Conservation (phyloP, 139 green algal genomes). For the Tetraselmis chui region DNA sequence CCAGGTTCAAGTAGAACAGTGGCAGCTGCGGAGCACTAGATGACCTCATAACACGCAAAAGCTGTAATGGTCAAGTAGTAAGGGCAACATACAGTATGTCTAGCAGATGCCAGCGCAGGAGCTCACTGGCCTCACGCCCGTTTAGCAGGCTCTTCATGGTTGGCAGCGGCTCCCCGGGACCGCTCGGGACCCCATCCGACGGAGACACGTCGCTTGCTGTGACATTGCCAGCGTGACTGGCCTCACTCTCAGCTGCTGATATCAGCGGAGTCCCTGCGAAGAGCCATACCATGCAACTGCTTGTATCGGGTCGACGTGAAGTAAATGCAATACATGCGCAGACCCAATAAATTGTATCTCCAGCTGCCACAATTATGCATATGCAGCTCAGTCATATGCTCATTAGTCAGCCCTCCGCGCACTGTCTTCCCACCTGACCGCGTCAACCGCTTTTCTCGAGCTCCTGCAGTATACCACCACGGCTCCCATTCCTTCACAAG, state of each 20-base stretch:
- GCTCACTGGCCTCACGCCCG: slow-evolving; percentile 22
- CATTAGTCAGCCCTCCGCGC: neutral
- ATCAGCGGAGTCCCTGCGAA: neutral
- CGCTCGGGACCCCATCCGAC: neutral
- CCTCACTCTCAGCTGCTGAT: neutral
- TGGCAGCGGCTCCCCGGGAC: neutral
- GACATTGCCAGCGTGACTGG: neutral
- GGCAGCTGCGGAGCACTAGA: neutral
- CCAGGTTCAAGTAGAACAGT: no score
- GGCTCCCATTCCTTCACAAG: slow-evolving; percentile 37
- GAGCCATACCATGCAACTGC: no score
- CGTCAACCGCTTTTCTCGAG: slow-evolving; percentile 22
- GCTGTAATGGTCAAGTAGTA: neutral
- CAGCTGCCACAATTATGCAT: neutral
- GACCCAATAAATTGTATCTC: no score
- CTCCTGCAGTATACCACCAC: slow-evolving; percentile 45
- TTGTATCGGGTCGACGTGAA: no score
- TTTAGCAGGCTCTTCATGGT: neutral
- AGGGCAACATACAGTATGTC: slow-evolving; percentile 28
- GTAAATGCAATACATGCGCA: no score
- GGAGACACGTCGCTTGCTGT: neutral
- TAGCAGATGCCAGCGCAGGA: slow-evolving; percentile 45
- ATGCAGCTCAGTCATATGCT: neutral
- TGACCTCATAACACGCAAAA: neutral
- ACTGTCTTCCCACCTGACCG: neutral